Evolutionary conservation across 2,329 filamentous ascomycete species (phyloP).

Genomic region (Boeremia exigua): DNA sequence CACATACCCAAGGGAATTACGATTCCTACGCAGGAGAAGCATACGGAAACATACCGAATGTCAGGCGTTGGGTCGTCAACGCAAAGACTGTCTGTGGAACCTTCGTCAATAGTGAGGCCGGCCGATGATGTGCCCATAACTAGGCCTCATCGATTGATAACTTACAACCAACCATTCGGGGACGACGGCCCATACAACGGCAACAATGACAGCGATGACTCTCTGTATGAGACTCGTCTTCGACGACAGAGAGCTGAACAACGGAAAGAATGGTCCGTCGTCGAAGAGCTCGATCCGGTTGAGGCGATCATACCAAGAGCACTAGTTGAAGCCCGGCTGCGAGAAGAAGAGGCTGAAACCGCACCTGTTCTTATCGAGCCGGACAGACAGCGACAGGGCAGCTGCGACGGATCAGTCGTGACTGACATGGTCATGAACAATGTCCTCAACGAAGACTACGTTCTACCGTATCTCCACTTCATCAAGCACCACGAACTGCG

Average conservation of each 20-base stretch:
- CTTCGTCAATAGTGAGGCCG: conserved; percentile 1
- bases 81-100: background rate
- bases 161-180: background rate
- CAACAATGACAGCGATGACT: conserved; percentile 12
- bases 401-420: conserved; percentile 23
- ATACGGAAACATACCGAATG: conserved; percentile 3
- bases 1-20: conserved; percentile 2
- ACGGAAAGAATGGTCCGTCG: conserved; percentile 2
- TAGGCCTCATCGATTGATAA: background rate
- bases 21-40: background rate
- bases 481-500: conserved; percentile 38
- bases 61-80: conserved; percentile 5
- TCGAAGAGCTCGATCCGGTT: conserved; percentile 11
- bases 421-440: conserved; percentile 30
- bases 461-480: conserved; percentile 28
- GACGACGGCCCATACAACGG: conserved; percentile 1
- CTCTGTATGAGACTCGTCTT: conserved; percentile 4
- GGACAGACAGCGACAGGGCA: conserved; percentile 27
- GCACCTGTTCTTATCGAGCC: conserved; percentile 18
- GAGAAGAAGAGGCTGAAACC: conserved; percentile 22
- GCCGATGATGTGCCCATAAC: background rate
- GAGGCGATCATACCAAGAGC: conserved; percentile 11
- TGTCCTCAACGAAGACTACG: conserved; percentile 20
- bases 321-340: conserved; percentile 22
- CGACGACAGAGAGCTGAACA: conserved; percentile 6